A percentile compares a stretch with the other conserved stretches of the same genome.
Evolutionary conservation across 2,329 filamentous ascomycete species (phyloP).

Genomic region (Cytospora piceae): DNA sequence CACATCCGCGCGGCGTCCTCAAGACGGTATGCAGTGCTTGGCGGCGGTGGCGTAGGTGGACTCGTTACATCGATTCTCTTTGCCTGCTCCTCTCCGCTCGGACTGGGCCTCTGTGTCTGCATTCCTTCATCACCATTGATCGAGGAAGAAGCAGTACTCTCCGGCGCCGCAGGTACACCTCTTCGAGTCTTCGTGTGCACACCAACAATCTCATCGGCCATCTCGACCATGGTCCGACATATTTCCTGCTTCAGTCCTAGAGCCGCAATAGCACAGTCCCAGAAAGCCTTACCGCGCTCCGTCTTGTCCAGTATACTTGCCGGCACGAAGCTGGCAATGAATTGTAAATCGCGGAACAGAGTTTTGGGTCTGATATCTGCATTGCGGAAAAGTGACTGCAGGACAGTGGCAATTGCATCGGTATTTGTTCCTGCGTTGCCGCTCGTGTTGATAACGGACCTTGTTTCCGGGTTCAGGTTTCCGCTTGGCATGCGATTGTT

Average conservation of each 20-base stretch:
- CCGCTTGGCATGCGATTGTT: conserved; percentile 30
- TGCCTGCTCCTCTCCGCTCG: conserved; percentile 28
- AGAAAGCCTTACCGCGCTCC: conserved; percentile 77
- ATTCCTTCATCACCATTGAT: conserved; percentile 36
- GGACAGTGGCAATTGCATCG: conserved; percentile 67
- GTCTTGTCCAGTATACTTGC: conserved; percentile 63
- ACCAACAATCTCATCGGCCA: conserved; percentile 58
- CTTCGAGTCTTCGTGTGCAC: conserved; percentile 68
- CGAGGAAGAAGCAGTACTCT: conserved; percentile 29
- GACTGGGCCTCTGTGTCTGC: conserved; percentile 29
- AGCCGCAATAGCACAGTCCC: conserved; percentile 86
- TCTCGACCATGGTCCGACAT: conserved; percentile 75
- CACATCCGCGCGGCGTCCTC: conserved; percentile 86
- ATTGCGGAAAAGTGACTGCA: conserved; percentile 70
- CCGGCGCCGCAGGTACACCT: conserved; percentile 39
- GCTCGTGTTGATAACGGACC: conserved; percentile 51
- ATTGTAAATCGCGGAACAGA: conserved; percentile 80
- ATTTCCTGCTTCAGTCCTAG: conserved; percentile 87
- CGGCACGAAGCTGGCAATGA: conserved; percentile 69
- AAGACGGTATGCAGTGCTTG: conserved; percentile 68
- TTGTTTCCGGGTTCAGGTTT: conserved; percentile 46
- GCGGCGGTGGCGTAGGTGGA: conserved; percentile 49
- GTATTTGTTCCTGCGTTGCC: conserved; percentile 52
- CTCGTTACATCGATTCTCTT: conserved; percentile 39
- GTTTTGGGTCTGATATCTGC: conserved; percentile 74